These are phyloP conservation scores for Globisporangium alternatum DNA, from an alignment of 352 stramenopile genomes.

Conservation along the genomic window DNA sequence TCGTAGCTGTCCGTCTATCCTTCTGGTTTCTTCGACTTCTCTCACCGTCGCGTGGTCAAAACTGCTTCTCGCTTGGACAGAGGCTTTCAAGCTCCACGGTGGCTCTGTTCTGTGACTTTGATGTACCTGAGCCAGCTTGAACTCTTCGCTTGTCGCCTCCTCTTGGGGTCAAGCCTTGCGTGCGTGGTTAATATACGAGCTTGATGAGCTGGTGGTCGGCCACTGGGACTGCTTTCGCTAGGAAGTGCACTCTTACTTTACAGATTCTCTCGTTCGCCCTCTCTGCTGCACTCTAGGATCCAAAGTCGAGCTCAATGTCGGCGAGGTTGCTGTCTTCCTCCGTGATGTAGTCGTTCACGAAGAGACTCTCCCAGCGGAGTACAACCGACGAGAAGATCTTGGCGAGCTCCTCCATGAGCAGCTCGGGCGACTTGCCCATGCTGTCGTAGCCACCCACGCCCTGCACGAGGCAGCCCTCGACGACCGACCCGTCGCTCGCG, in stretches of 20 bases:
- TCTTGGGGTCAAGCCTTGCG: too few species aligned
- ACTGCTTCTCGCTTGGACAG: too few species aligned
- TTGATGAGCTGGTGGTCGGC: not conserved
- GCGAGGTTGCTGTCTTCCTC: slow-evolving; percentile 29
- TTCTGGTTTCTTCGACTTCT: too few species aligned
- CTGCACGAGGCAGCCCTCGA: slow-evolving; percentile 52
- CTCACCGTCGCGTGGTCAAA: too few species aligned
- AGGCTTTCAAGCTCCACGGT: too few species aligned
- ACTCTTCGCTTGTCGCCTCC: not conserved
- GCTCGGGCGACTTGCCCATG: slow-evolving; percentile 33
- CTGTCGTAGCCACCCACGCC: slow-evolving; percentile 53
- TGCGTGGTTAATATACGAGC: too few species aligned
- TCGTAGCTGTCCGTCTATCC: too few species aligned
- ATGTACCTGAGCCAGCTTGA: not conserved
- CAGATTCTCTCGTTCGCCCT: not conserved
- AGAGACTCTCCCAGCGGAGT: slow-evolving; percentile 64
- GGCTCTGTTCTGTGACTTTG: too few species aligned
- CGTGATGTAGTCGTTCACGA: slow-evolving; percentile 67
- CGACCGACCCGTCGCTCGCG: slow-evolving; percentile 28
- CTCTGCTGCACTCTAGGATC: slow-evolving; percentile 2
- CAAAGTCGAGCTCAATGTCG: slow-evolving; percentile 43
- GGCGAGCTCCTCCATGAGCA: slow-evolving; percentile 55
- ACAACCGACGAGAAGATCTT: slow-evolving; percentile 67
- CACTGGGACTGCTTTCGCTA: not conserved
- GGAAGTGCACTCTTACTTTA: not conserved